Conservation (phyloP, 1,284 basidiomycete species). For the Pyrrhoderma noxium region DNA sequence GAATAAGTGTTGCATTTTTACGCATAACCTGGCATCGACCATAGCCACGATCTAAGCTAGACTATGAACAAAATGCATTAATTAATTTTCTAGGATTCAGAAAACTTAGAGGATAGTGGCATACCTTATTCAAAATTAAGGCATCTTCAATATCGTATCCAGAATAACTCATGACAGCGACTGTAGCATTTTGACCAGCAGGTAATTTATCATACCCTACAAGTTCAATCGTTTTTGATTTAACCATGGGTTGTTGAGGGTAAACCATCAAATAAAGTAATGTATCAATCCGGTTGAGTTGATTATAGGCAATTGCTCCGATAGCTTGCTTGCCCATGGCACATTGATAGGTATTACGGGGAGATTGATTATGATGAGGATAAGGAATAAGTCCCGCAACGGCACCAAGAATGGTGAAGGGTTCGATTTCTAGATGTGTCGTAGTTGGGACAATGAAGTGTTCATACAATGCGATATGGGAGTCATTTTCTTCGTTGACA, state of each 20-base stretch:
- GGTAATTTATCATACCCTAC: constrained; percentile 96
- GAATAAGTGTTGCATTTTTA: constrained; percentile 90
- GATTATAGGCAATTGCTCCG: constrained; percentile 98
- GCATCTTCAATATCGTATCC: constrained; percentile 99
- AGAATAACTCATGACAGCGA: constrained; percentile 98
- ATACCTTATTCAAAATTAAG: constrained; percentile 87
- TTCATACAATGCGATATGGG: constrained; percentile 95
- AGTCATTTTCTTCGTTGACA: constrained; percentile 99
- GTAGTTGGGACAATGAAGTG: constrained; percentile 74
- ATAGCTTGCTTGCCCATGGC: constrained; percentile 99
- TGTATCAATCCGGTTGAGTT: constrained; percentile 96
- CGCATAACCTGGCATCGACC: constrained; percentile 96
- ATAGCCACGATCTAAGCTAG: constrained; percentile 94
- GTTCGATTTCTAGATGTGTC: constrained; percentile 98
- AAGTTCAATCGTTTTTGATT: constrained; percentile 96
- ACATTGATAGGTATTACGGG: constrained; percentile 98
- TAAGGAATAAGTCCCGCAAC: constrained; percentile 98
- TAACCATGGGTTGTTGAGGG: constrained; percentile 99
- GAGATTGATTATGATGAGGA: constrained; percentile 99
- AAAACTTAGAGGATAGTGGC: constrained; percentile 17
- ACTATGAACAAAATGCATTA: constrained; percentile 45
- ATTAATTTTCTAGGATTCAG: constrained; percentile 17
- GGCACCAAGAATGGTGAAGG: constrained; percentile 95
- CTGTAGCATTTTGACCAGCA: constrained; percentile 96
- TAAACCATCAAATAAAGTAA: constrained; percentile 99